Conservation (phyloP, 2,329 filamentous ascomycete species). For the Alternaria panax region DNA sequence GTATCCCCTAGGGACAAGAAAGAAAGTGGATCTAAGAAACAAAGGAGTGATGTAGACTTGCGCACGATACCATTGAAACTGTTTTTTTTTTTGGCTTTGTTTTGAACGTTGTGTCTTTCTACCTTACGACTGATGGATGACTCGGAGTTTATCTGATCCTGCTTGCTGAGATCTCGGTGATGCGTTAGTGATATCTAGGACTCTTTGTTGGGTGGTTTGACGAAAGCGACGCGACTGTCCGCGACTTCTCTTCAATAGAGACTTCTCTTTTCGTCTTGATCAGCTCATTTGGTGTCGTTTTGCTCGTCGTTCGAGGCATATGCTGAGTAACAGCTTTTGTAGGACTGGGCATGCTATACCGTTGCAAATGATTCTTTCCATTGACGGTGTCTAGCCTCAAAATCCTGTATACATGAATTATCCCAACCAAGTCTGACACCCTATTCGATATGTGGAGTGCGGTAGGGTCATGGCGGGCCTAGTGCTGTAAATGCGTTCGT, state of each 20-base stretch:
- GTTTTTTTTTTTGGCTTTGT: background rate
- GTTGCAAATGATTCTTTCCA: background rate
- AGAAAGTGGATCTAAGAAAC: slow-evolving; percentile 3
- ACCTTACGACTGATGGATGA: background rate
- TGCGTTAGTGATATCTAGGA: background rate
- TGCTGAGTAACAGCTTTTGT: background rate
- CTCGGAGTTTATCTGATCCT: background rate
- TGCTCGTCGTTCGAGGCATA: background rate
- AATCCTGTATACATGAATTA: background rate
- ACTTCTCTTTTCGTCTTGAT: background rate
- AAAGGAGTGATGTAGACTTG: slow-evolving; percentile 2
- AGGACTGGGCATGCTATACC: too few species aligned
- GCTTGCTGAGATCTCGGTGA: too few species aligned
- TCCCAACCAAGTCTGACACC: background rate
- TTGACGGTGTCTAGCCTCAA: background rate
- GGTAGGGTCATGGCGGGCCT: background rate
- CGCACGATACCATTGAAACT: slow-evolving; percentile 7
- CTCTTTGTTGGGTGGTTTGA: too few species aligned
- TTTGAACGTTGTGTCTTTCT: background rate
- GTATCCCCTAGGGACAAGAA: slow-evolving; percentile 3
- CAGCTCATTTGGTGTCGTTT: background rate
- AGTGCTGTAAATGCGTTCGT: background rate
- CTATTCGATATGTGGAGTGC: background rate
- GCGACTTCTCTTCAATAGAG: background rate
- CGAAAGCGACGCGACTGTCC: too few species aligned